A percentile compares a stretch with the other conserved stretches of the same genome.
phyloP scores from a whole-genome alignment of 2,329 filamentous ascomycete genomes.

The Aureobasidium melanogenum region DNA sequence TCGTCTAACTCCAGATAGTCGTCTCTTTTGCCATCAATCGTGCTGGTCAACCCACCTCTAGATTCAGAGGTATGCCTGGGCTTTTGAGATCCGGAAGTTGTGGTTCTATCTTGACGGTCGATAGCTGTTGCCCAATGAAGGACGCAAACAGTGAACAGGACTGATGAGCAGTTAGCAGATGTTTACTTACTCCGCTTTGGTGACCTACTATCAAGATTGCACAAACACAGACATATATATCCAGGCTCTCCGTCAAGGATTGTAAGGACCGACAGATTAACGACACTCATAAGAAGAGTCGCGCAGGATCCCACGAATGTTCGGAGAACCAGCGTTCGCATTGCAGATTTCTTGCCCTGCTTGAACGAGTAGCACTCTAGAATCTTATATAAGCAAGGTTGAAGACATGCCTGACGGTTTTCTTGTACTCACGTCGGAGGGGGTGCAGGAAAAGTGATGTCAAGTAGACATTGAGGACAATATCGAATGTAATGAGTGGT shows the following conservation, averaged over 20 bases:
- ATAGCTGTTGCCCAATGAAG: slow-evolving; percentile 50
- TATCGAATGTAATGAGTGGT: slow-evolving; percentile 53
- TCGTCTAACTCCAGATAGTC: background rate
- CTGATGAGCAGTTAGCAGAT: background rate
- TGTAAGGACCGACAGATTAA: slow-evolving; percentile 52
- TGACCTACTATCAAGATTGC: slow-evolving; percentile 51
- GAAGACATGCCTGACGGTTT: no score
- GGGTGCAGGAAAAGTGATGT: slow-evolving; percentile 7
- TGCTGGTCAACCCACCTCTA: background rate
- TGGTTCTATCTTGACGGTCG: slow-evolving; percentile 19
- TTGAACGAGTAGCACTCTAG: slow-evolving; percentile 49
- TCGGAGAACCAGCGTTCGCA: slow-evolving; percentile 46
- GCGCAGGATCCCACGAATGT: slow-evolving; percentile 52
- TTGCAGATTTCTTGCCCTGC: slow-evolving; percentile 34
- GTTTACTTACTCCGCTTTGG: background rate
- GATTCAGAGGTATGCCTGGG: background rate
- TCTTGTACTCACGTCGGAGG: background rate
- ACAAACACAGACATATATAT: slow-evolving; percentile 59
- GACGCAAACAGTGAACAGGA: slow-evolving; percentile 52
- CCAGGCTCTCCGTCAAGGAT: slow-evolving; percentile 52
- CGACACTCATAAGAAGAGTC: slow-evolving; percentile 50
- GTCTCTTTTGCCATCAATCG: background rate
- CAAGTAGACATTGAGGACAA: slow-evolving; percentile 45
- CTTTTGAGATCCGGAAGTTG: background rate
- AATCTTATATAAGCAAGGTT: background rate